Conservation (phyloP, 1,139 yeast genomes). For the Kodamaea sp. region DNA sequence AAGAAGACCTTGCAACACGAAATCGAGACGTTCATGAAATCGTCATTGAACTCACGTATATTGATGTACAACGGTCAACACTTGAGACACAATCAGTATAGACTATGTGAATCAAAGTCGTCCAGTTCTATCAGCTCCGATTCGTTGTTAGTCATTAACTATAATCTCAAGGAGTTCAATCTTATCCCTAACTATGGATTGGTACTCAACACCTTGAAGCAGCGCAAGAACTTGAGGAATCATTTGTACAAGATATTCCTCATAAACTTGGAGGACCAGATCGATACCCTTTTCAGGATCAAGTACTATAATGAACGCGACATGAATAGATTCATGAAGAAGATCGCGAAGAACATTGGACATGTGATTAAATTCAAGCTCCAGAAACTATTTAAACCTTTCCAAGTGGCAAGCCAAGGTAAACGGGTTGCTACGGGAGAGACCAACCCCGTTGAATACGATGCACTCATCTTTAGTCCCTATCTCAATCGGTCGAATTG, state of each 20-base stretch:
- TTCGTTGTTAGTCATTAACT: slow-evolving; percentile 24
- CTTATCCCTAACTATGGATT: slow-evolving; percentile 38
- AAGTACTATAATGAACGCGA: slow-evolving; percentile 34
- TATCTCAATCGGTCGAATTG: slow-evolving; percentile 19
- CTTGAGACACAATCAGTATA: slow-evolving; percentile 30
- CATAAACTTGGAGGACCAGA: slow-evolving; percentile 41
- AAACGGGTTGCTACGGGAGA: background rate
- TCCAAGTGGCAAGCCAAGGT: slow-evolving; percentile 3
- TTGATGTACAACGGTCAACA: slow-evolving; percentile 27
- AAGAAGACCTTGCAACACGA: slow-evolving; percentile 30
- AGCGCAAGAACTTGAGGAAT: slow-evolving; percentile 26
- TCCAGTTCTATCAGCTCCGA: slow-evolving; percentile 13
- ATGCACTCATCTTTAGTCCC: slow-evolving; percentile 34
- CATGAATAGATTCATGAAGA: slow-evolving; percentile 28
- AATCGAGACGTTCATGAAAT: slow-evolving; percentile 29
- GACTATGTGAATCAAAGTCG: slow-evolving; percentile 28
- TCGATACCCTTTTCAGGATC: slow-evolving; percentile 38
- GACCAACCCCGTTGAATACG: slow-evolving; percentile 14
- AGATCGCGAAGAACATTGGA: slow-evolving; percentile 26
- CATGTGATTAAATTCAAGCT: slow-evolving; percentile 30
- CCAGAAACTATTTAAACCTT: slow-evolving; percentile 22
- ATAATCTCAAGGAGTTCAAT: slow-evolving; percentile 35
- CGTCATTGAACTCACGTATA: slow-evolving; percentile 21
- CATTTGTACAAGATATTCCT: slow-evolving; percentile 42
- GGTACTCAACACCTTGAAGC: slow-evolving; percentile 27